phyloP scores from a whole-genome alignment of 23 red algal genomes.

The Cyanidioschyzon merolae region DNA sequence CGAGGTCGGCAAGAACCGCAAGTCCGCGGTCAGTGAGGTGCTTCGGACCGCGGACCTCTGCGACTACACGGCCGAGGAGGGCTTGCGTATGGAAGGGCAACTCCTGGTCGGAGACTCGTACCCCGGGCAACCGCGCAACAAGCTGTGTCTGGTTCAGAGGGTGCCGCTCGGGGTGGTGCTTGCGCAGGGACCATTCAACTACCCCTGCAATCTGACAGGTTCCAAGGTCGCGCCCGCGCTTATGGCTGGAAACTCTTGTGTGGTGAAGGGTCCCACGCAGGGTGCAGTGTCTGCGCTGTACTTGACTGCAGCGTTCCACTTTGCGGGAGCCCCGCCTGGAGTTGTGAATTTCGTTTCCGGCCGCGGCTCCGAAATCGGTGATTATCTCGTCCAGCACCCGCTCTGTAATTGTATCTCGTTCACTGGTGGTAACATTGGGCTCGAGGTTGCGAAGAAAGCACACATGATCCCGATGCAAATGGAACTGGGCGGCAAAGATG shows the following conservation, averaged over 20 bases:
- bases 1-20: slow-evolving; percentile 25
- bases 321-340: slow-evolving; percentile 24
- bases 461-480: slow-evolving; percentile 39
- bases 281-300: slow-evolving; percentile 27
- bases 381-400: slow-evolving; percentile 24
- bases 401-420: slow-evolving; percentile 21
- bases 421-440: slow-evolving; percentile 27
- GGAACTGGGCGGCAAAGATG: slow-evolving; percentile 44
- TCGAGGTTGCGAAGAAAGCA: slow-evolving; percentile 30
- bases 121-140: slow-evolving; percentile 22
- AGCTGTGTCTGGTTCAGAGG: slow-evolving; percentile 32
- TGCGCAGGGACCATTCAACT: slow-evolving; percentile 28
- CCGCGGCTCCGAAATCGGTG: slow-evolving; percentile 32
- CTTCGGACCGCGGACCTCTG: slow-evolving; percentile 26
- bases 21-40: slow-evolving; percentile 19
- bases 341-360: slow-evolving; percentile 28
- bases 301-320: slow-evolving; percentile 25
- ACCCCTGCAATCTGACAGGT: slow-evolving; percentile 32
- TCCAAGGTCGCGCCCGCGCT: slow-evolving; percentile 36
- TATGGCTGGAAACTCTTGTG: slow-evolving; percentile 18
- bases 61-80: slow-evolving; percentile 36
- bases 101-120: slow-evolving; percentile 26
- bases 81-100: slow-evolving; percentile 17
- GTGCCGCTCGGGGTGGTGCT: slow-evolving; percentile 32
- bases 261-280: slow-evolving; percentile 34